phyloP scores from a whole-genome alignment of 1,284 basidiomycete species.

The Ceratobasidium papillatum region DNA sequence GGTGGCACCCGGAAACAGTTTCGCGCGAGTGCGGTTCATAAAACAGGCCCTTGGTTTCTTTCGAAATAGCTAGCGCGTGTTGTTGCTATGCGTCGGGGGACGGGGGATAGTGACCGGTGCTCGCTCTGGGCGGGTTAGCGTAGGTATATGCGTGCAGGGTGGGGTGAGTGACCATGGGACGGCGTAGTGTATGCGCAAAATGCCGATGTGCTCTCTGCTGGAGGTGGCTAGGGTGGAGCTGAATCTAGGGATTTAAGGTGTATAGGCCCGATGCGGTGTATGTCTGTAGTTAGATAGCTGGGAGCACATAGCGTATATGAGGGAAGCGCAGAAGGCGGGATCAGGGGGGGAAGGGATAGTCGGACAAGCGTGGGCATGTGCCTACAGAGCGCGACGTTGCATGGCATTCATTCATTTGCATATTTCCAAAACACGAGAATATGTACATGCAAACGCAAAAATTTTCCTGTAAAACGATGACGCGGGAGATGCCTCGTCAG shows the following conservation, averaged over 20 bases:
- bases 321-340: background rate
- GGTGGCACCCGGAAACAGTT: conserved; percentile 2
- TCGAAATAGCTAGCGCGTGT: background rate
- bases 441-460: background rate
- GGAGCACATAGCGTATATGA: conserved; percentile 1
- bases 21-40: background rate
- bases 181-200: background rate
- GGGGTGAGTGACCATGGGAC: background rate
- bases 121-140: background rate
- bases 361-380: background rate
- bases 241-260: conserved; percentile 12
- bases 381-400: background rate
- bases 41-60: background rate
- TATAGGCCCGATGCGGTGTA: background rate
- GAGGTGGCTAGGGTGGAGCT: background rate
- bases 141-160: background rate
- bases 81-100: background rate
- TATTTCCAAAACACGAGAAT: background rate
- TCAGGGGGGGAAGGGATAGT: background rate
- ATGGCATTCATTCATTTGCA: background rate
- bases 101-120: background rate
- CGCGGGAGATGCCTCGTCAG: background rate
- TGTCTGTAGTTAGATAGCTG: conserved; percentile 1
- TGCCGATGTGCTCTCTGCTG: background rate
- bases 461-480: conserved; percentile 4